A percentile compares a stretch with the other conserved stretches of the same genome.
Evolutionary conservation across 805 yeast species (phyloP).

Genomic region (Yarrowia sp.): DNA sequence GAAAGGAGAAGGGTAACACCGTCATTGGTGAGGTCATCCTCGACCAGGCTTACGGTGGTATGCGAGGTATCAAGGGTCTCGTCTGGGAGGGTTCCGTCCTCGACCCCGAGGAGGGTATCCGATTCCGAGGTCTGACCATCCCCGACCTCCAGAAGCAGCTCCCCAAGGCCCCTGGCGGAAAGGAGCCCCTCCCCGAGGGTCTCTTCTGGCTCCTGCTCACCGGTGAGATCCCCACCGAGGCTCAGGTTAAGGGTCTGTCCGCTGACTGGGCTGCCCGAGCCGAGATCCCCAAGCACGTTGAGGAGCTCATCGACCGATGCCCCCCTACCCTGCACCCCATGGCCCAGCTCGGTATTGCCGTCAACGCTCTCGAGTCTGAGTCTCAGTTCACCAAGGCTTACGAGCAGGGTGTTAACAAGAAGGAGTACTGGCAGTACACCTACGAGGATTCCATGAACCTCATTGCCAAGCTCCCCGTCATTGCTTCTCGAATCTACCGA

Average conservation of each 20-base stretch:
- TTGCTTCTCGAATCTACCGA: conserved; percentile 73
- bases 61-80: conserved; percentile 82
- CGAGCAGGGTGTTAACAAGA: conserved; percentile 64
- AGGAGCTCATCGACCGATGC: conserved; percentile 57
- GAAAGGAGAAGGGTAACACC: conserved; percentile 80
- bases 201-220: conserved; percentile 78
- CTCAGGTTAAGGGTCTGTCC: conserved; percentile 56
- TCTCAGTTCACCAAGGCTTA: conserved; percentile 71
- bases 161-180: conserved; percentile 68
- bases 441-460: conserved; percentile 69
- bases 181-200: conserved; percentile 60
- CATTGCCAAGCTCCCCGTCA: conserved; percentile 69
- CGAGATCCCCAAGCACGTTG: conserved; percentile 62
- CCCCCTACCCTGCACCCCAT: conserved; percentile 76
- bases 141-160: conserved; percentile 72
- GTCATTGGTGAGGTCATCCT: conserved; percentile 71
- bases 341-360: conserved; percentile 78
- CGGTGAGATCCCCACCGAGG: conserved; percentile 64
- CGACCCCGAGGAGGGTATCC: conserved; percentile 82
- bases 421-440: conserved; percentile 71
- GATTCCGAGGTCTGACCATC: conserved; percentile 81
- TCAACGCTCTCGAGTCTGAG: conserved; percentile 68
- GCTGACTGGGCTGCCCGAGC: conserved; percentile 64
- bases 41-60: conserved; percentile 87
- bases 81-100: conserved; percentile 89